phyloP scores from a whole-genome alignment of 106 monocot genomes.

The Narthecium ossifragum region DNA sequence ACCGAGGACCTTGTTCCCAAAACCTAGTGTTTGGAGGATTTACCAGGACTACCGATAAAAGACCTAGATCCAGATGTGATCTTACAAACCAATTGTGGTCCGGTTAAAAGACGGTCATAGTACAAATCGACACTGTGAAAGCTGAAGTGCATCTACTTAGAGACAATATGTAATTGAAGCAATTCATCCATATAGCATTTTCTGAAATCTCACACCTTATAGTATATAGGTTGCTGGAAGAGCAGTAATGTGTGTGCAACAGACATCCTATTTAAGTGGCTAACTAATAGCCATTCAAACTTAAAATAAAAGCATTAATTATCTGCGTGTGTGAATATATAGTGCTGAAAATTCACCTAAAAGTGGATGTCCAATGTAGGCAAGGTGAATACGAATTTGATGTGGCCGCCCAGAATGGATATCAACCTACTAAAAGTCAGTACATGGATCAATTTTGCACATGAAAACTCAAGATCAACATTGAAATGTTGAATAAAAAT shows the following conservation, averaged over 20 bases:
- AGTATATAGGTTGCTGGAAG: background rate
- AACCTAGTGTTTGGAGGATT: too few relatives aligned
- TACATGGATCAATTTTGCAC: background rate
- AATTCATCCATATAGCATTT: background rate
- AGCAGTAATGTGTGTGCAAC: background rate
- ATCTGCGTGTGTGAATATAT: background rate
- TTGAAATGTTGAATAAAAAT: background rate
- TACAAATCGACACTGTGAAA: too few relatives aligned
- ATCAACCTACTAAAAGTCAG: conserved; percentile 46
- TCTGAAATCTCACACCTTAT: background rate
- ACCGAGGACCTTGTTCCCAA: too few relatives aligned
- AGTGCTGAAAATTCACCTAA: conserved; percentile 28
- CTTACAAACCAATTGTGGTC: too few relatives aligned
- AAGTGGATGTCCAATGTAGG: conserved; percentile 88
- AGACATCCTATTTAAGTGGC: too few relatives aligned
- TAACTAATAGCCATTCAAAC: background rate
- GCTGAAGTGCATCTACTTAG: too few relatives aligned
- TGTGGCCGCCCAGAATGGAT: conserved; percentile 92
- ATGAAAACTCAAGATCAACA: background rate
- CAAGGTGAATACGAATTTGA: conserved; percentile 94
- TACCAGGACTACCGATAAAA: too few relatives aligned
- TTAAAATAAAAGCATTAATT: background rate
- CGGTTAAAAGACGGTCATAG: too few relatives aligned
- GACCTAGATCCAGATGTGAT: too few relatives aligned
- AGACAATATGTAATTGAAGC: background rate